Conservation (phyloP, 345 rosid species). For the Aethionema arabicum region DNA sequence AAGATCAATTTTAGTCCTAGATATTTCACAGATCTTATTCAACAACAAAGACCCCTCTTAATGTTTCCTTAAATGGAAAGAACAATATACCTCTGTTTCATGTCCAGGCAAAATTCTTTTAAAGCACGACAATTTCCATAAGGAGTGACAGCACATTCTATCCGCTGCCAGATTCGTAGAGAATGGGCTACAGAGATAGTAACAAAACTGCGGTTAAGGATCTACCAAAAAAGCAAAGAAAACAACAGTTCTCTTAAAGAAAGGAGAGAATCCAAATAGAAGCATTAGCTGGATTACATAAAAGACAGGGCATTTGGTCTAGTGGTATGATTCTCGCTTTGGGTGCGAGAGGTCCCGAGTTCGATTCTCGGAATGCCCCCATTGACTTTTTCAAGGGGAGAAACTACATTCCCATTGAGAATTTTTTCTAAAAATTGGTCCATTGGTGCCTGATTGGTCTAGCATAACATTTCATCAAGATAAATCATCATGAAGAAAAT, state of each 20-base stretch:
- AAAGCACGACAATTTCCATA: background rate
- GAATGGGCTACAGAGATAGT: conserved; percentile 12
- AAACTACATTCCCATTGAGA: too few species aligned
- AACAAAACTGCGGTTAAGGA: background rate
- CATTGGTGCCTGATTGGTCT: background rate
- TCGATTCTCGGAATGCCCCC: too few species aligned
- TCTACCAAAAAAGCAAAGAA: background rate
- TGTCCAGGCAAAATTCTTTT: background rate
- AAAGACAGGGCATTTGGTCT: too few species aligned
- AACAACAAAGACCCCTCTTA: too few species aligned
- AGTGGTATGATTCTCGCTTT: too few species aligned
- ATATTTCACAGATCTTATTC: too few species aligned
- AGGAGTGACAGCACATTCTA: background rate
- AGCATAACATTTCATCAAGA: background rate
- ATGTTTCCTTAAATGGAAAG: background rate
- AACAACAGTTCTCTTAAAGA: background rate
- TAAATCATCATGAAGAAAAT: background rate
- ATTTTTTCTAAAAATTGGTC: too few species aligned
- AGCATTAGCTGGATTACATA: too few species aligned
- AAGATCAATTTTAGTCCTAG: too few species aligned
- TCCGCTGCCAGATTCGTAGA: background rate
- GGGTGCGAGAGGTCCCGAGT: too few species aligned
- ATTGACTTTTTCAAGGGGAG: too few species aligned
- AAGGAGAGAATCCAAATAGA: too few species aligned
- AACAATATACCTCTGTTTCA: background rate